Evolutionary conservation across 306 rosid species (phyloP), one percentile per base, ranked within the genome.

Genomic region (Cercis canadensis): DNA sequence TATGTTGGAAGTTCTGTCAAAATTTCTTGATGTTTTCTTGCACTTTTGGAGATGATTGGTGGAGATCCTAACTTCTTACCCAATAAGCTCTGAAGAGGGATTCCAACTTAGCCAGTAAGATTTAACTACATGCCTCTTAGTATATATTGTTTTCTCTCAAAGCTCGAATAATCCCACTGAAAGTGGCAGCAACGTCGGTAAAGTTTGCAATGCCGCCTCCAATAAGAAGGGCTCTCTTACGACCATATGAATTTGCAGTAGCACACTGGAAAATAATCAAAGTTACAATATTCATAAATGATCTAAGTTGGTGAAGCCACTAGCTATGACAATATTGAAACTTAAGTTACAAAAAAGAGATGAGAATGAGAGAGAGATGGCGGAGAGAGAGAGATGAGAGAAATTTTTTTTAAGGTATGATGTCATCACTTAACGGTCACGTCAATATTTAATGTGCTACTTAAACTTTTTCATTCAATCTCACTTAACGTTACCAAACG

Each of bases 201-300:
- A 91, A 91, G 81, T 91, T 91, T 57, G 97, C 97, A 73, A 91
- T 91, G 51, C 97, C 97, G 11, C 97, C 96, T 73, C 97, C 97
- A 85, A 91, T 85, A 10, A 91, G 76, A 78, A 91, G 97, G 69
- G 89, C 97, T 76, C 96, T 85, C 87, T 88, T 91, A 40, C 86
- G 86, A 71, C 97, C 97, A 78, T 91, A 90, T 39, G 97, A 90
- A n/a, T 85, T 70, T 3, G 87, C 85, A 8, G 97, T 87, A 24
- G 97, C 97, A 83, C 96, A 88, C 97, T 91, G 87, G 83, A 82
- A 60, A 41, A 40, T n/a, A n/a, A n/a, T n/a, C 53, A 78, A 71
- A 69, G 62, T 58, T 52, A 62, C 54, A 62, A 40, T 16, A 51
- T 64, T 59, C 60, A 56, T 62, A 62, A 17, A 44, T 55, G 32